Evolutionary conservation across 306 rosid genomes (phyloP), one percentile per base, ranked within the genome.

Genomic region (Glycyrrhiza uralensis): DNA sequence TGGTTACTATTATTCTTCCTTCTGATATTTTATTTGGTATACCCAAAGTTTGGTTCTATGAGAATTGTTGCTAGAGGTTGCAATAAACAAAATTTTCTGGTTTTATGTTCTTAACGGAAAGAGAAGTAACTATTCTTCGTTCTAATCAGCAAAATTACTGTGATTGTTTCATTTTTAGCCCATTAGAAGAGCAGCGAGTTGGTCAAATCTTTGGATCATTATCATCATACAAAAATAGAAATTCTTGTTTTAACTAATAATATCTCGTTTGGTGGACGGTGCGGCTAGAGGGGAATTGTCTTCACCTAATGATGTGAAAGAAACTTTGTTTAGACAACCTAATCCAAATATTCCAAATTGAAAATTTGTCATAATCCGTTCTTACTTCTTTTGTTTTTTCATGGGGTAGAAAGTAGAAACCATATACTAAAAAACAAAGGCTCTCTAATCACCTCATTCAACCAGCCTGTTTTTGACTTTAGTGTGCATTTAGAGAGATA

Each of bases 161-260:
- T 8, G 52, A n/a, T 52, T 13, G 35, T 51, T 36, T 50, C 1
- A 26, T 39, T 24, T 38, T 52, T 51, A 32, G 35, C 7, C 2
- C 28, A 1, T 72, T 17, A 10, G 29, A 14, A 33, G 11, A 33
- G 39, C 4, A 69, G 24, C 7, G 20, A 47, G 50, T 35, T 32
- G 49, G 74, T 76, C 69, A 66, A 65, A 66, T 26, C 24, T 55
- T 54, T 2, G 36, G 49, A 50, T 66, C 51, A 55, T 55, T 24
- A 36, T 44, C 75, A 32, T 14, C 29, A 41, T 30, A 42, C 68
- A 56, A 38, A 26, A 12, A 1, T 41, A 42, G 10, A 76, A 22
- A 44, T 20, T 22, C 46, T 19, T 45, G 12, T 6, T 45, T 44
- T 55, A 55, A 44, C 15, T 55, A 44, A 44, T 57, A 4, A 46